phyloP scores from a whole-genome alignment of 257 asterid species.

The Buddleja alternifolia region DNA sequence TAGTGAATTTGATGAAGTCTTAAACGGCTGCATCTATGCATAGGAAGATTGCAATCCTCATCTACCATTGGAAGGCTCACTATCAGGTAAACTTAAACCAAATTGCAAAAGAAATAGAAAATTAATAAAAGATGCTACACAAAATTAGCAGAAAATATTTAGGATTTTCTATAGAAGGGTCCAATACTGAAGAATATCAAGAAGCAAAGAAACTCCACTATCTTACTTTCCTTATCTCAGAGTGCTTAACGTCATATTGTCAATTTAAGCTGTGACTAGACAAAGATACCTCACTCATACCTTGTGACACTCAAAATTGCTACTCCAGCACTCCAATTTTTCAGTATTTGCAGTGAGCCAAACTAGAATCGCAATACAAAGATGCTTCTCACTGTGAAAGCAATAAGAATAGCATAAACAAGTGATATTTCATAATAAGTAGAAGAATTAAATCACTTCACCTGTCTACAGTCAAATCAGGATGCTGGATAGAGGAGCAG shows the following conservation, averaged over 20 bases:
- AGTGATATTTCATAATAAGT: conserved; percentile 9
- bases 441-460: conserved; percentile 28
- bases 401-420: conserved; percentile 30
- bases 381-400: conserved; percentile 71
- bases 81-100: background rate
- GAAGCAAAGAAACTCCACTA: background rate
- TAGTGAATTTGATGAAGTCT: background rate
- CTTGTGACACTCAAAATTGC: conserved; percentile 36
- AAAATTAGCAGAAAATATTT: conserved; percentile 19
- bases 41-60: background rate
- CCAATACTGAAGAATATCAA: background rate
- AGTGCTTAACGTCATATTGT: background rate
- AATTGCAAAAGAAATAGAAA: background rate
- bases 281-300: conserved; percentile 40
- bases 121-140: background rate
- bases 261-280: conserved; percentile 8
- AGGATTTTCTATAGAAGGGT: background rate
- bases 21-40: background rate
- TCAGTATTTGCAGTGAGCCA: conserved; percentile 59
- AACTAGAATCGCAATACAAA: conserved; percentile 67
- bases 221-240: background rate
- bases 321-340: conserved; percentile 40
- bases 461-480: conserved; percentile 82
- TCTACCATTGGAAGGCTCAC: background rate
- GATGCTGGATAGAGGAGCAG: conserved; percentile 56